Percentiles rank a stretch among this genome's conserved stretches.
Evolutionary conservation across 208 protist genomes (phyloP).

Genomic region (Porcisia deanei): DNA sequence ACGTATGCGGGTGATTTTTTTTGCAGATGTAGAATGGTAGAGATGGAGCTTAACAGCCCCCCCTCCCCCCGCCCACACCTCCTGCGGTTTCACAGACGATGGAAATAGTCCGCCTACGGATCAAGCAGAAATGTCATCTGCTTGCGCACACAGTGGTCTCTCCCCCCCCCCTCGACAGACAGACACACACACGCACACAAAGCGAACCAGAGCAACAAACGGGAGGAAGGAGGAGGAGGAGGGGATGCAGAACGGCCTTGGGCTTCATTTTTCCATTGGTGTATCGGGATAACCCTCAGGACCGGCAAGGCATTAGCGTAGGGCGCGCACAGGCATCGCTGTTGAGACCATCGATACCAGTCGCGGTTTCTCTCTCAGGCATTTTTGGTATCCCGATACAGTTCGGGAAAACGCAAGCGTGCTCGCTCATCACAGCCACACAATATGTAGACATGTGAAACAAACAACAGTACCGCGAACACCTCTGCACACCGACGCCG

Average conservation of each 20-base stretch:
- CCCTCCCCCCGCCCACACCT: no score
- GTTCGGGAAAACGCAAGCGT: neutral
- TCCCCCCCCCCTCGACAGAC: no score
- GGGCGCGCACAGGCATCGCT: neutral
- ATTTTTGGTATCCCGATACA: neutral
- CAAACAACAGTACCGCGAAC: no score
- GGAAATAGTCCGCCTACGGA: no score
- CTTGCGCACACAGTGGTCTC: no score
- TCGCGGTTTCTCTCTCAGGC: neutral
- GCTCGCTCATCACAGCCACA: neutral
- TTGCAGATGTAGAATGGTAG: no score
- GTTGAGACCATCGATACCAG: neutral
- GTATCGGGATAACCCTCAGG: neutral
- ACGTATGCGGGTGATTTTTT: no score
- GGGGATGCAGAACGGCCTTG: neutral
- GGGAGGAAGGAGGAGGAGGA: neutral
- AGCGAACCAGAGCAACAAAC: no score
- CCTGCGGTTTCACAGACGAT: no score
- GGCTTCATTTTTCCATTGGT: neutral
- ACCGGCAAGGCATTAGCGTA: neutral
- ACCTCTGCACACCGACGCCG: neutral
- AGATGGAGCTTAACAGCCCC: no score
- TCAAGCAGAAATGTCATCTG: no score
- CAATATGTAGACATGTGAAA: neutral
- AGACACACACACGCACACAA: no score